Evolutionary conservation across 2,329 filamentous ascomycete genomes (phyloP).

Genomic region (Venturia effusa): DNA sequence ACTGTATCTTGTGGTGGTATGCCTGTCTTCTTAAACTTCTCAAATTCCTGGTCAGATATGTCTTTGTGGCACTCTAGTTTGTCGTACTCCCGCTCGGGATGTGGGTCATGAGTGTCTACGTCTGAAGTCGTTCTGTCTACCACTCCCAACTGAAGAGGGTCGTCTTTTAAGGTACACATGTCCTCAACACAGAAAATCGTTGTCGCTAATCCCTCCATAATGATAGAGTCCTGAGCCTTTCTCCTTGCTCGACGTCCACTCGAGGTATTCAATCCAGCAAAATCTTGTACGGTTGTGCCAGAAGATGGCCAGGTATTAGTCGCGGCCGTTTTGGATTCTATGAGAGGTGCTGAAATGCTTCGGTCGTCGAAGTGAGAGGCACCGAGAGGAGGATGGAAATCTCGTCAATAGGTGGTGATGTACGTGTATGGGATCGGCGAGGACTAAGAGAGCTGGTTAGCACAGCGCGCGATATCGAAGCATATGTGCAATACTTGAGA

Average conservation of each 20-base stretch:
- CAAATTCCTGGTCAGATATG: constrained; percentile 3
- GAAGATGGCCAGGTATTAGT: not conserved
- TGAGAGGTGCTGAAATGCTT: not conserved
- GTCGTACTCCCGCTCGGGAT: constrained; percentile 10
- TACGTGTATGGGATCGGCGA: not conserved
- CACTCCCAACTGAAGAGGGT: constrained; percentile 10
- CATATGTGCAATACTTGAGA: not conserved
- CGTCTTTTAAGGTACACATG: constrained; percentile 5
- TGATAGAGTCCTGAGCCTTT: not conserved
- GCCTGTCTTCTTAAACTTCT: constrained; percentile 10
- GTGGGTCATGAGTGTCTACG: constrained; percentile 11
- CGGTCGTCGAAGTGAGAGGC: not conserved
- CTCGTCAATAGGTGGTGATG: not conserved
- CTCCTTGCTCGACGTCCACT: not conserved
- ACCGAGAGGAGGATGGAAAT: not conserved
- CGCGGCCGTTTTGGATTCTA: not conserved
- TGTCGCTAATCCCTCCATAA: not conserved
- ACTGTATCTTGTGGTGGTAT: constrained; percentile 13
- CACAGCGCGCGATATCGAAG: not conserved
- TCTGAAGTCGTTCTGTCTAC: constrained; percentile 10
- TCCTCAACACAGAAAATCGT: constrained; percentile 11
- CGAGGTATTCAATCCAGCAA: not conserved
- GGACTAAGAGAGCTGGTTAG: not conserved
- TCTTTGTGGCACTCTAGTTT: constrained; percentile 5
- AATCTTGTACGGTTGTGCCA: not conserved